phyloP scores from a whole-genome alignment of 1,284 basidiomycete genomes.

The Moniliella sp. region DNA sequence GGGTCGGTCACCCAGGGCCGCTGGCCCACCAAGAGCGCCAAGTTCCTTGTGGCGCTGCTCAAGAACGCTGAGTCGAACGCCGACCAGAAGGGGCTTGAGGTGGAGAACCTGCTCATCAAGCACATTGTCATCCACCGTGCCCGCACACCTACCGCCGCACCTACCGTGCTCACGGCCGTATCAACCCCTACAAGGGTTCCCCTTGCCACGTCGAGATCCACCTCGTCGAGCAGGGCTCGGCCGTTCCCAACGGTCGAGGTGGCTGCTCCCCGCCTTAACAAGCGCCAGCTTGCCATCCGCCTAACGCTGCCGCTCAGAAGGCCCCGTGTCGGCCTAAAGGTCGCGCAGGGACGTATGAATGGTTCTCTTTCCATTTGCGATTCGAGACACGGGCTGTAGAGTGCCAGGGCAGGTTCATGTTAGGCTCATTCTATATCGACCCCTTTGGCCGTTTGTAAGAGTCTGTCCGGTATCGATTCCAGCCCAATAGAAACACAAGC shows the following conservation, averaged over 20 bases:
- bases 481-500: too few species aligned
- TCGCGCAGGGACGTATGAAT: too few species aligned
- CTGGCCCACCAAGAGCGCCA: slow-evolving; percentile 98
- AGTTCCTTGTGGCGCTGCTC: slow-evolving; percentile 75
- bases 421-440: too few species aligned
- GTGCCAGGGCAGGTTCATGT: too few species aligned
- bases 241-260: slow-evolving; percentile 27
- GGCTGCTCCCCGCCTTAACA: slow-evolving; percentile 21
- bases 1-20: slow-evolving; percentile 48
- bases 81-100: slow-evolving; percentile 82
- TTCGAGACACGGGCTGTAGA: too few species aligned
- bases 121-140: slow-evolving; percentile 97
- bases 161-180: slow-evolving; percentile 92
- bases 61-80: slow-evolving; percentile 99
- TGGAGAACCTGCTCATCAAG: slow-evolving; percentile 79
- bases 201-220: slow-evolving; percentile 70
- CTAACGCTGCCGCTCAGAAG: too few species aligned
- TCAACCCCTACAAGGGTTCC: slow-evolving; percentile 48
- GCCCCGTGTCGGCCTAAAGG: too few species aligned
- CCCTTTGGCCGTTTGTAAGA: too few species aligned
- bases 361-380: too few species aligned
- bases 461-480: too few species aligned
- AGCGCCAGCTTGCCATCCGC: slow-evolving; percentile 32
- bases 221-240: slow-evolving; percentile 20
- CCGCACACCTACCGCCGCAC: slow-evolving; percentile 98